Conservation (phyloP, 805 yeast genomes). For the Kodamaea fukazawae region DNA sequence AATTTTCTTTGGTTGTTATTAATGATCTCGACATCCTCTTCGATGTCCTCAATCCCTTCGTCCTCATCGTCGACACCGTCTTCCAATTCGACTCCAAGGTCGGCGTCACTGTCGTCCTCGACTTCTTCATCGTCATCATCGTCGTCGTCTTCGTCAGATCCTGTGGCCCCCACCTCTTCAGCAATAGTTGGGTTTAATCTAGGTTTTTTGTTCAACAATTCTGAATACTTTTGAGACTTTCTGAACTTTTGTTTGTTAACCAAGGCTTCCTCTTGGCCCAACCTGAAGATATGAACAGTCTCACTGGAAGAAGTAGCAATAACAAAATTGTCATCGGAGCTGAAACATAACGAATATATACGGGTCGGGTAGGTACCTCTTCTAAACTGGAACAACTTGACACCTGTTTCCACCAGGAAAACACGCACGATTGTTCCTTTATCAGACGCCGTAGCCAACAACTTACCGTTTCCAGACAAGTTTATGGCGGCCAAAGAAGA, state of each 20-base stretch:
- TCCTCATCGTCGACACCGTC: conserved; percentile 25
- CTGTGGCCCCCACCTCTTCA: conserved; percentile 20
- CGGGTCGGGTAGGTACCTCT: conserved; percentile 84
- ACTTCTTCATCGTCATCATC: conserved; percentile 15
- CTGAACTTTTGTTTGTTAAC: conserved; percentile 36
- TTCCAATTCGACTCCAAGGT: conserved; percentile 22
- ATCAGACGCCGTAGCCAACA: conserved; percentile 84
- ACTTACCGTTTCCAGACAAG: conserved; percentile 69
- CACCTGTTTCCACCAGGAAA: conserved; percentile 65
- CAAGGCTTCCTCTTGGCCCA: conserved; percentile 52
- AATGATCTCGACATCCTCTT: conserved; percentile 20
- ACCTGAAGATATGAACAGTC: conserved; percentile 86
- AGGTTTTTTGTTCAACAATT: conserved; percentile 10
- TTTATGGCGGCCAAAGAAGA: conserved; percentile 66
- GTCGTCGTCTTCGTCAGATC: conserved; percentile 15
- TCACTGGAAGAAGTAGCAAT: conserved; percentile 88
- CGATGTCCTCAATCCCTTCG: conserved; percentile 22
- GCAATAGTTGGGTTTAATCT: conserved; percentile 22
- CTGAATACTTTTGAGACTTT: conserved; percentile 12
- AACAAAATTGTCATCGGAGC: conserved; percentile 63
- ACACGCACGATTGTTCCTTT: conserved; percentile 90
- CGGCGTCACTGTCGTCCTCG: conserved; percentile 13
- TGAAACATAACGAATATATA: conserved; percentile 74
- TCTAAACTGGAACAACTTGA: conserved; percentile 67
- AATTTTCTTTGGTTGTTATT: conserved; percentile 34